Base-by-base conservation (phyloP, 2,329 filamentous ascomycete genomes). In the Botryotinia globosa region DNA sequence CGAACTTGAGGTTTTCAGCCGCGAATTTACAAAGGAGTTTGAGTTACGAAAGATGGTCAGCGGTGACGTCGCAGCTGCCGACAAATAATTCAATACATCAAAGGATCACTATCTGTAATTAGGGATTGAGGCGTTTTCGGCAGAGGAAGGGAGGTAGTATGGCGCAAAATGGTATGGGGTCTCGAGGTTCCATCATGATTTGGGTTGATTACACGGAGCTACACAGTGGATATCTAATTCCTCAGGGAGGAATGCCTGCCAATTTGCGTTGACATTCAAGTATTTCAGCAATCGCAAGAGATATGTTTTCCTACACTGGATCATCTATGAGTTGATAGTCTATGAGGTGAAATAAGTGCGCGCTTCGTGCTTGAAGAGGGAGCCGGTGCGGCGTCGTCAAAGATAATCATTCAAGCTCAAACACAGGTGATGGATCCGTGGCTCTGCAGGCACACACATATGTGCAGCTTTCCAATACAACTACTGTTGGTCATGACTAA, bases 21-120 rank as follows among this genome's bases (percentile, higher is more conserved):
- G 93, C 76, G 93, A 97, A 80, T 97, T 98, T 82, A 97, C 93
- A 32, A 94, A 95, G 80, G 95, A 98, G 83, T 96, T 90, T 83
- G 93, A 97, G 83, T 84, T 97, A 78, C 90, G 93, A 79, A 94
- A 94, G 83, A 95, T 97, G 87, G 93, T 91, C 74, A 88, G 88
- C 63, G 79, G 76, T 45, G 78, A 78, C 74, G 75, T 69, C 16
- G 62, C 70, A 48, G 75, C 67, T 48, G 73, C 73, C 34, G 74
- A 73, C 44, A 73, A 74, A 58, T 39, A 64, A 71, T 62, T 54
- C 67, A 71, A 16, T 73, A 54, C 56, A 68, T 42, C 56, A 18
- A 56, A 29, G n/a, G 51, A 56, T 18, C 9, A 68, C 22, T 42
- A 42, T 32, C 3, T 56, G n/a, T 16, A 29, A 32, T 42, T 56